Conservation (phyloP, 2,329 filamentous ascomycete species). For the Clonostachys solani region DNA sequence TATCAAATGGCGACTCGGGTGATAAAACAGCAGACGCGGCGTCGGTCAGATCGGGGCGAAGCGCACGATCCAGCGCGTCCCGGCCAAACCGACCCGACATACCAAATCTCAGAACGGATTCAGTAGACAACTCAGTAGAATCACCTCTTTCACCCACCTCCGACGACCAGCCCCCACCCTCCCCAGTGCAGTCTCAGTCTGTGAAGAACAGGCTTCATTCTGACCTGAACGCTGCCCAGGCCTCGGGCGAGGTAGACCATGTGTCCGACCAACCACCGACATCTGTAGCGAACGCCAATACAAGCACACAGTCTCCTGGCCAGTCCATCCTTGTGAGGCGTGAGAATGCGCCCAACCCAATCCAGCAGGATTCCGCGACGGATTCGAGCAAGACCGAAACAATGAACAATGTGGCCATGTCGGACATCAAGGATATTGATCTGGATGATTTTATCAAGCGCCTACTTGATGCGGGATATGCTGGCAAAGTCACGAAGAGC, state of each 20-base stretch:
- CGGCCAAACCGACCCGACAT: conserved; percentile 40
- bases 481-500: conserved; percentile 95
- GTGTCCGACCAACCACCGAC: conserved; percentile 88
- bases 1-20: conserved; percentile 48
- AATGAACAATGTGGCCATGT: conserved; percentile 67
- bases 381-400: conserved; percentile 34
- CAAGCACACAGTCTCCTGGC: conserved; percentile 65
- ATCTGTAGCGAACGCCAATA: conserved; percentile 53
- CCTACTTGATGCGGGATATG: conserved; percentile 89
- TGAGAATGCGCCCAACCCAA: conserved; percentile 65
- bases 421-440: conserved; percentile 87
- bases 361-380: conserved; percentile 43
- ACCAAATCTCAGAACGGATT: conserved; percentile 31
- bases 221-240: conserved; percentile 75
- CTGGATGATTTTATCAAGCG: conserved; percentile 97
- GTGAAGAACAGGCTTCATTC: conserved; percentile 65
- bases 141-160: conserved; percentile 30
- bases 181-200: conserved; percentile 75
- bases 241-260: conserved; percentile 86
- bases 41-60: conserved; percentile 69
- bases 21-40: conserved; percentile 61
- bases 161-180: conserved; percentile 68
- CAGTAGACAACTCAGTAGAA: conserved; percentile 30
- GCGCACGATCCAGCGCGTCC: conserved; percentile 45
- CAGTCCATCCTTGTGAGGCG: conserved; percentile 88